Base-by-base conservation (phyloP, 2,329 filamentous ascomycete genomes). In the Penicillium sp. region DNA sequence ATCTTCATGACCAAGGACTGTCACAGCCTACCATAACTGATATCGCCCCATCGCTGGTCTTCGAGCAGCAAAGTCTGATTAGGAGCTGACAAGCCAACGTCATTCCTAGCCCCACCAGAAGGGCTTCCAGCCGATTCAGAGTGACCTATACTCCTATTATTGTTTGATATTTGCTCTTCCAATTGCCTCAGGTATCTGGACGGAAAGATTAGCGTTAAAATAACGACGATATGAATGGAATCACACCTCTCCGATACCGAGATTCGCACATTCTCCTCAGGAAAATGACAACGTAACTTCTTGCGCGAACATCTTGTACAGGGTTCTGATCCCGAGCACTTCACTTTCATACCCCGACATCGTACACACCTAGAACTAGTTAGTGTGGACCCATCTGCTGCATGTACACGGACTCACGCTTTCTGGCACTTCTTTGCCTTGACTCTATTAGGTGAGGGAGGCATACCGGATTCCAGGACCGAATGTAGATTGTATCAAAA, bases 261-360 rank as follows among this genome's bases (percentile, higher is more conserved):
- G 16, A 69, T 55, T 19, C 65, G 64, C 16, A 43, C 50, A 39
- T 68, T 66, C 47, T 64, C 62, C 4, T 56, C 56, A 35, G 61
- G 62, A 43, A 66, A 68, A n/a, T 62, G 57, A 29, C 67, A 69
- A 8, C 47, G 53, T 48, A 62, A 53, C 27, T 67, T 65, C 31
- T 61, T 68, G 26, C 66, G 63, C 10, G 60, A 45, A 50, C 67
- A 69, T 60, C 67, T 60, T 14, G 61, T 61, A 37, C 67, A 69
- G 8, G 67, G 67, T 14, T 64, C 55, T 1, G 65, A 62, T 14
- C 67, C 66, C 1, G 67, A 69, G 47, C 66, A 69, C 54, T 69
- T 69, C 13, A 69, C 67, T 56, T 69, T 69, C 66, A 69, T 69
- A 3, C 62, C 60, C 35, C 67, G 67, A 60, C 67, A 69, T 64